Base-by-base conservation (phyloP, 192 early-diverging fungal genomes). In the Gigaspora rosea region DNA sequence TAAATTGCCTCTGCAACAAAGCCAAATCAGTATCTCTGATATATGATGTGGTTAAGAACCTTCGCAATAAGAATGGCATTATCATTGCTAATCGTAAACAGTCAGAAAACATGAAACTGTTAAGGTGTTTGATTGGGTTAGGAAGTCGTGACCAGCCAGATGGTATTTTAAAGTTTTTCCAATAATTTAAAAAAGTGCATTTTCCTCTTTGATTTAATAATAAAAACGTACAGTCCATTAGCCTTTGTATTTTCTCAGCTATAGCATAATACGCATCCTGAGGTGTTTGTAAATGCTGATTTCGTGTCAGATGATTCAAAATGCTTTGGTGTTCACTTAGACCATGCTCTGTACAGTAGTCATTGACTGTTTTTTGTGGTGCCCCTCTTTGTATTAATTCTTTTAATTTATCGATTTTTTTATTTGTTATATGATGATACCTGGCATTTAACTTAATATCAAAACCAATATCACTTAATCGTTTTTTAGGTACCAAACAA, bases 401-500 rank as follows among this genome's bases (percentile, higher is more conserved):
- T 2, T 68, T 18, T 36, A 68, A 41, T 20, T 68, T 11, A 48
- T 68, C 15, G 41, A 68, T 36, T 20, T 68, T n/a, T 36, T 68
- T 68, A 48, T 68, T 36, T n/a, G 36, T 68, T 36, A 48, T 2
- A 13, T 68, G 65, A 49, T 68, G 36, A 49, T 48, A 68, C n/a
- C 65, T 41, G 1, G 9, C 65, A 67, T 68, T 13, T 8, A 13
- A 20, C n/a, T 48, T 68, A 20, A 48, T 41, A 49, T 68, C 35
- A 67, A n/a, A 68, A 41, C 16, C 18, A 4, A 49, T 7, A 36
- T 10, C 15, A 46, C 33, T 68, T 15, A 68, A 36, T 13, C 41
- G 8, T 12, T 48, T 9, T 49, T 68, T 41, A 46, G 18, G 12
- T 20, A n/a, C 35, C n/a, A n/a, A n/a, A n/a, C n/a, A n/a, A n/a